Base-by-base conservation (phyloP, 2,329 filamentous ascomycete genomes). In the Leptodontidium sp. region DNA sequence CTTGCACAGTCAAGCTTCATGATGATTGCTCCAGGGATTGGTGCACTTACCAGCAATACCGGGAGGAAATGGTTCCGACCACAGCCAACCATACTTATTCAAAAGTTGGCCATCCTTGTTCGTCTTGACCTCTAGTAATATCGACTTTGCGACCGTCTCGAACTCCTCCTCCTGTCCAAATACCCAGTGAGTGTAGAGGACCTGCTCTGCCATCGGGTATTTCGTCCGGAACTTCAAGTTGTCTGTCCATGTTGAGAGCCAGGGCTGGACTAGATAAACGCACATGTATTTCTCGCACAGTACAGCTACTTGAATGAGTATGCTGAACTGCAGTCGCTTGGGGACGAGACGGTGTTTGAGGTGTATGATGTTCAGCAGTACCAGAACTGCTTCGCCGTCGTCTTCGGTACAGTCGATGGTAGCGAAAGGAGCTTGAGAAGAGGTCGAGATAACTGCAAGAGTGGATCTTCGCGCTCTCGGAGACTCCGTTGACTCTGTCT, bases 201-300 rank as follows among this genome's bases (percentile, higher is more conserved):
- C 35, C 15, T 45, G 29, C 9, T 57, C 26, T 6, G 35, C 35
- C 5, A 43, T 21, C 15, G 17, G 35, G 40, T 55, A 58, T 14
- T 64, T 26, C 11, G 32, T 45, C 21, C 49, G 29, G n/a, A 47
- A 11, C 26, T 49, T 40, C 17, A 47, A 15, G 15, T 29, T n/a
- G 1, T 38, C 35, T 2, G 32, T 58, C 63, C 52, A 65, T n/a
- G 21, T 12, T 3, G 17, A 26, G 5, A 40, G 35, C 63, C 63
- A 65, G 2, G 52, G 63, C 6, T 53, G 26, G 21, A 59, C 52
- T 0, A 58, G 52, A 14, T 65, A 11, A 26, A 40, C 40, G 17
- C 53, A 65, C 3, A 58, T 24, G 8, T 64, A 64, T 9, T 65
- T 58, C 40, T 65, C 63, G 52, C 63, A 59, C 29, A 50, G 38